These are phyloP conservation scores for Prunus padus DNA, from an alignment of 306 rosid species.

Conservation along the genomic window DNA sequence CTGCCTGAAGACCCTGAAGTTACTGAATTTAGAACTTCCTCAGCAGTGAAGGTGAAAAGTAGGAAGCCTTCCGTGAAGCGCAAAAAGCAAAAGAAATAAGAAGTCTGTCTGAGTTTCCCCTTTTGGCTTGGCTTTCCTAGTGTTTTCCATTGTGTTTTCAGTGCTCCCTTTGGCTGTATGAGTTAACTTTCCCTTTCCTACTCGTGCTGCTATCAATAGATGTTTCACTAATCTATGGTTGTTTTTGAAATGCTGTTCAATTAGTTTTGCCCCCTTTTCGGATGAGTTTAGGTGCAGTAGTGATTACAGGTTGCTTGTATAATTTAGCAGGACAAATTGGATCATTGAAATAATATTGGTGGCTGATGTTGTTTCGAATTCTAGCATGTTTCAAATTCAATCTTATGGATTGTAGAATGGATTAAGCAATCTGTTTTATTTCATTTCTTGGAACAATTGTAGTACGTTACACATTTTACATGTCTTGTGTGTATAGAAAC, in stretches of 20 bases:
- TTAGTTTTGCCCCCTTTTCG: neutral
- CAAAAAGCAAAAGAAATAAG: slow-evolving; percentile 18
- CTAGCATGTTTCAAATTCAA: neutral
- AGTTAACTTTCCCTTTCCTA: neutral
- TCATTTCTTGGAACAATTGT: neutral
- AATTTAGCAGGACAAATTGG: neutral
- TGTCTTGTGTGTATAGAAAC: too few species aligned
- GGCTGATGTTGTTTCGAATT: slow-evolving; percentile 2
- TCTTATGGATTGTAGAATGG: neutral
- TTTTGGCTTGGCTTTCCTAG: neutral
- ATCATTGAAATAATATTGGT: slow-evolving; percentile 1
- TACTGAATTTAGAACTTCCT: slow-evolving; percentile 15
- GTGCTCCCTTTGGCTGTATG: neutral
- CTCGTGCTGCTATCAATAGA: neutral
- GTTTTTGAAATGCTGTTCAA: neutral
- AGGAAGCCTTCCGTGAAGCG: slow-evolving; percentile 30
- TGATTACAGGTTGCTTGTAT: slow-evolving; percentile 2
- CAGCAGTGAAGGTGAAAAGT: slow-evolving; percentile 12
- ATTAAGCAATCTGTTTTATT: neutral
- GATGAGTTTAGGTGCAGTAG: neutral
- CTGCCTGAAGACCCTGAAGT: slow-evolving; percentile 35
- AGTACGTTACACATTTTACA: too few species aligned
- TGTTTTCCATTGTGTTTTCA: neutral
- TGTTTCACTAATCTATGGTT: neutral
- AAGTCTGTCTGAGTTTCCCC: neutral